phyloP scores from a whole-genome alignment of 2,329 filamentous ascomycete genomes.

The Graphilbum sp. region DNA sequence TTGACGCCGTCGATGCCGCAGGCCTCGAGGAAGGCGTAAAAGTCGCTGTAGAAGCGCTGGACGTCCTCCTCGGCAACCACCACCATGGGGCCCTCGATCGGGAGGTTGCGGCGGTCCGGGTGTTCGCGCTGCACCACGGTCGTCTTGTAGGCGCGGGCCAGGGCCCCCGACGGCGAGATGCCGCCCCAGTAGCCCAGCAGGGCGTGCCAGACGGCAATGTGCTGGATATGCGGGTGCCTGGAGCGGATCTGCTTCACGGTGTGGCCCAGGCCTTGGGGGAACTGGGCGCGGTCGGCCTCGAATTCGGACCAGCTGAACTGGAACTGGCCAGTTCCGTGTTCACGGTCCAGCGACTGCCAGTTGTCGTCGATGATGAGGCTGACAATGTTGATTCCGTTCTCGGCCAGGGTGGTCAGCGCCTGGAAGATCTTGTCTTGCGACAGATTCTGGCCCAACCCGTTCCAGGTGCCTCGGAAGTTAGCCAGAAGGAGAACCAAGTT shows the following conservation, averaged over 20 bases:
- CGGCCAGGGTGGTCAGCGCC: conserved; percentile 55
- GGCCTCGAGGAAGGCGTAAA: conserved; percentile 64
- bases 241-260: conserved; percentile 53
- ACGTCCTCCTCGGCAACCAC: conserved; percentile 63
- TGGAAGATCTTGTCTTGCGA: conserved; percentile 65
- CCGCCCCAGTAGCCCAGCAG: conserved; percentile 83
- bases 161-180: conserved; percentile 54
- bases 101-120: conserved; percentile 26
- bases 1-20: conserved; percentile 78
- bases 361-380: conserved; percentile 95
- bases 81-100: conserved; percentile 47
- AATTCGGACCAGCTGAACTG: conserved; percentile 62
- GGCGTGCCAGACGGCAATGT: conserved; percentile 91
- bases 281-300: conserved; percentile 65
- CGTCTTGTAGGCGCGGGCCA: conserved; percentile 68
- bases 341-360: conserved; percentile 61
- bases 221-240: conserved; percentile 54
- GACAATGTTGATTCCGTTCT: conserved; percentile 58
- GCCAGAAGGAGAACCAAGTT: too few species aligned
- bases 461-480: conserved; percentile 83
- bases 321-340: conserved; percentile 32
- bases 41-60: conserved; percentile 68
- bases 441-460: conserved; percentile 68
- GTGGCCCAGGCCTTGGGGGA: conserved; percentile 63
- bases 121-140: conserved; percentile 37